Conservation (phyloP, 2,329 filamentous ascomycete genomes). For the Scedosporium dehoogii region DNA sequence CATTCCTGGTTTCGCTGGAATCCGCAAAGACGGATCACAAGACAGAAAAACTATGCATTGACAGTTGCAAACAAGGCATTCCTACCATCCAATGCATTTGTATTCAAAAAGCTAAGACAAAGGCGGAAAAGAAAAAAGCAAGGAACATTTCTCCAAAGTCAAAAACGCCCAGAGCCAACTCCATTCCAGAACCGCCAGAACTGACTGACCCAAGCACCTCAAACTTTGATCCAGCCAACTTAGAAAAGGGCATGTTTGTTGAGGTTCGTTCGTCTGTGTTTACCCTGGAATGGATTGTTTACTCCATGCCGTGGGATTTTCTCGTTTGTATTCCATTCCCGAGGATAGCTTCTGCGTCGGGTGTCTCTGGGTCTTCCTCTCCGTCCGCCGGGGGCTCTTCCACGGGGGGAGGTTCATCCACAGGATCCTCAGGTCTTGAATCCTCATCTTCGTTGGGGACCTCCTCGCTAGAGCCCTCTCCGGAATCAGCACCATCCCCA, state of each 20-base stretch:
- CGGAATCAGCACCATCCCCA: neutral
- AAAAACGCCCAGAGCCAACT: too few species aligned
- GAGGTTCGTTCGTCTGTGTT: neutral
- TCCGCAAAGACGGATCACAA: too few species aligned
- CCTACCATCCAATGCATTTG: too few species aligned
- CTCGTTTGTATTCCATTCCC: neutral
- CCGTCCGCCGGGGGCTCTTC: neutral
- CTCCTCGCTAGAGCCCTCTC: neutral
- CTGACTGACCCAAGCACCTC: too few species aligned
- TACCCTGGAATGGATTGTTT: neutral
- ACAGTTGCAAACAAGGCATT: too few species aligned
- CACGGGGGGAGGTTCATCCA: neutral
- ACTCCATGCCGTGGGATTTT: neutral
- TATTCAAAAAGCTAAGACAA: too few species aligned
- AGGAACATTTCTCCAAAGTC: too few species aligned
- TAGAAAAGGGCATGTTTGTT: neutral
- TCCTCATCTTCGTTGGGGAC: neutral
- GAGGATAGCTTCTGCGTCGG: neutral
- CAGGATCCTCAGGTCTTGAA: neutral
- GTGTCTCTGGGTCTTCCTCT: neutral
- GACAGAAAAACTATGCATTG: too few species aligned
- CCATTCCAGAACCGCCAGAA: too few species aligned
- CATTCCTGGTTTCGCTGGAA: too few species aligned
- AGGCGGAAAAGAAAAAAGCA: too few species aligned
- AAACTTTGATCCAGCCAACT: neutral